Conservation (phyloP, 2,329 filamentous ascomycete genomes). For the Lojkania enalia region DNA sequence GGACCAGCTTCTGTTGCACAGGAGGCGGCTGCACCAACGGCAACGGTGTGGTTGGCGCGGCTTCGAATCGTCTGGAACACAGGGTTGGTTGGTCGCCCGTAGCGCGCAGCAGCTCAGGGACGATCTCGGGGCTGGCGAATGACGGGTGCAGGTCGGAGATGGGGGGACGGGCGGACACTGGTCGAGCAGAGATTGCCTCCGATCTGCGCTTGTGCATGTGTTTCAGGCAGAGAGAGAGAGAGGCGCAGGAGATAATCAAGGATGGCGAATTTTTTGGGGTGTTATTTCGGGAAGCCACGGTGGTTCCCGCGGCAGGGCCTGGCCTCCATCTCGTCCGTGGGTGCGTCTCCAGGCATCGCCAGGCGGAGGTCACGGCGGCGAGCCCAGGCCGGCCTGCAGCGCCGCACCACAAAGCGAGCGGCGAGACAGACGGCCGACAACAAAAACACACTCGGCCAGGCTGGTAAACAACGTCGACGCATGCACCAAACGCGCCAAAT, state of each 20-base stretch:
- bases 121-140: conserved; percentile 17
- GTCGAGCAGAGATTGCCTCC: conserved; percentile 17
- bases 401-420: too few relatives aligned
- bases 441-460: too few relatives aligned
- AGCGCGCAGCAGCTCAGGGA: conserved; percentile 10
- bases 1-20: conserved; percentile 6
- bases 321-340: too few relatives aligned
- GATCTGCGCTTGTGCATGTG: conserved; percentile 13
- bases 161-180: conserved; percentile 5
- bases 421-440: too few relatives aligned
- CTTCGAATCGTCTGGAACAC: conserved; percentile 3
- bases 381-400: too few relatives aligned
- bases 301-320: too few relatives aligned
- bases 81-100: conserved; percentile 10
- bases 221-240: conserved; percentile 10
- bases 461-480: too few relatives aligned
- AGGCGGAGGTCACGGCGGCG: too few relatives aligned
- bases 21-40: conserved; percentile 9
- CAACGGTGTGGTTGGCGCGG: background rate
- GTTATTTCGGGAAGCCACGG: too few relatives aligned
- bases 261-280: conserved; percentile 4
- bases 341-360: too few relatives aligned
- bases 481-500: too few relatives aligned
- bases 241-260: conserved; percentile 2
- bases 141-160: conserved; percentile 12